Conservation (phyloP, 2,329 filamentous ascomycete genomes). For the Onygena corvina region DNA sequence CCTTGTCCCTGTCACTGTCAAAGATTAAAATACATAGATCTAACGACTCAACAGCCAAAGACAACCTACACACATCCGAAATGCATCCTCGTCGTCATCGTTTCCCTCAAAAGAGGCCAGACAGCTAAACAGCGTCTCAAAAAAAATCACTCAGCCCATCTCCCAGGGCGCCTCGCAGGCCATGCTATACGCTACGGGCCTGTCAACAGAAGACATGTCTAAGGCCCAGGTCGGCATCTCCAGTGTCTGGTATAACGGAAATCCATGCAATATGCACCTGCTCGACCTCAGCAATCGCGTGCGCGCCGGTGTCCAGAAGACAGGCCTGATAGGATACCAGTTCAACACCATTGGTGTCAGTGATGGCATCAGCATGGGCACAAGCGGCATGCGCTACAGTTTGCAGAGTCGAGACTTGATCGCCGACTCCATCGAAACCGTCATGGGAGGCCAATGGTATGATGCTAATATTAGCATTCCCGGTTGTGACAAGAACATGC, state of each 20-base stretch:
- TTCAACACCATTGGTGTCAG: slow-evolving; percentile 99
- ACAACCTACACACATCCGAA: slow-evolving; percentile 4
- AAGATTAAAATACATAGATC: no score
- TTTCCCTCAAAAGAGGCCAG: slow-evolving; percentile 13
- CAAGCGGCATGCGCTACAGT: slow-evolving; percentile 89
- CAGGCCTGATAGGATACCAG: slow-evolving; percentile 81
- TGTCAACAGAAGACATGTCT: slow-evolving; percentile 75
- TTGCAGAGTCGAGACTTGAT: slow-evolving; percentile 93
- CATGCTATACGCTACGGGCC: slow-evolving; percentile 93
- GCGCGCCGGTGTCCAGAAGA: slow-evolving; percentile 57
- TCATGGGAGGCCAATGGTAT: slow-evolving; percentile 98
- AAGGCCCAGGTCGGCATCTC: slow-evolving; percentile 97
- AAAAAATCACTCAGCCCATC: slow-evolving; percentile 85
- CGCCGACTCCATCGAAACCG: slow-evolving; percentile 95
- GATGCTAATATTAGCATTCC: slow-evolving; percentile 94
- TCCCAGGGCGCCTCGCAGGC: slow-evolving; percentile 97
- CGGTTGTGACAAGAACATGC: slow-evolving; percentile 99
- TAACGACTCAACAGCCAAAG: not conserved
- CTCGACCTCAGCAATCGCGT: slow-evolving; percentile 76
- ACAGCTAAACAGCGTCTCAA: slow-evolving; percentile 69
- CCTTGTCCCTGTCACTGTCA: not conserved
- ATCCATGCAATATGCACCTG: slow-evolving; percentile 98
- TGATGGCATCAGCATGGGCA: slow-evolving; percentile 97
- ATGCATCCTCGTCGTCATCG: slow-evolving; percentile 13
- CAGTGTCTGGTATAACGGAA: slow-evolving; percentile 94